Base-by-base conservation (phyloP, 2,329 filamentous ascomycete genomes). In the Beauveria caledonica region DNA sequence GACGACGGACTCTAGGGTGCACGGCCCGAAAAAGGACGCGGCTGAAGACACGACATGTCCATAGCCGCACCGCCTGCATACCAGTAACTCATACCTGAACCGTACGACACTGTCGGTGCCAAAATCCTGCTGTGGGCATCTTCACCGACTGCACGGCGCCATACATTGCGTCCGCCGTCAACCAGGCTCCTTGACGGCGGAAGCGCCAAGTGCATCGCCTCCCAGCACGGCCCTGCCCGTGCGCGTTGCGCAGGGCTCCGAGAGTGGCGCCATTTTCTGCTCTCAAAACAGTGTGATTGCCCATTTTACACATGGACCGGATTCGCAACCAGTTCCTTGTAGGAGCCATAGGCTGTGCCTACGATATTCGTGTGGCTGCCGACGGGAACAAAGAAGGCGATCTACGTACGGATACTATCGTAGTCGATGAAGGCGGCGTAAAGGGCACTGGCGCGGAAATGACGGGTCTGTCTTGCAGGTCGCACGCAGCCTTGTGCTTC, bases 231-330 rank as follows among this genome's bases (percentile, higher is more conserved):
- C 63, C 13, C 62, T 51, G 45, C 60, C 60, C 36, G 64, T 61
- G 1, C 54, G 48, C 46, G 63, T 60, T 11, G 63, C 60, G 71
- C 76, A 81, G 7, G 73, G n/a, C n/a, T n/a, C n/a, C n/a, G n/a
- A n/a, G 82, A 36, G 5, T 36, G 11, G 78, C 51, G 76, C 76
- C 1, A 77, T 78, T 84, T 67, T 84, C 81, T 78, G 17, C 78
- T 78, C 8, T 71, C 64, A 9, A 83, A 69, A n/a, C 73, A 73
- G 62, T 78, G 5, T 76, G 64, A 82, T 78, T 8, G 27, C 51
- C 64, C 76, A 78, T 44, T 72, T 70, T 1, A 79, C 78, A 55
- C 56, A 75, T 66, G 40, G 29, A 71, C 66, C 4, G 57, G 45
- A 21, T 66, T 63, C 4, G 62, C 56, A 3, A 63, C 58, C 10